Evolutionary conservation across 1,284 basidiomycete genomes (phyloP).

Genomic region (Apiotrichum laibachii): DNA sequence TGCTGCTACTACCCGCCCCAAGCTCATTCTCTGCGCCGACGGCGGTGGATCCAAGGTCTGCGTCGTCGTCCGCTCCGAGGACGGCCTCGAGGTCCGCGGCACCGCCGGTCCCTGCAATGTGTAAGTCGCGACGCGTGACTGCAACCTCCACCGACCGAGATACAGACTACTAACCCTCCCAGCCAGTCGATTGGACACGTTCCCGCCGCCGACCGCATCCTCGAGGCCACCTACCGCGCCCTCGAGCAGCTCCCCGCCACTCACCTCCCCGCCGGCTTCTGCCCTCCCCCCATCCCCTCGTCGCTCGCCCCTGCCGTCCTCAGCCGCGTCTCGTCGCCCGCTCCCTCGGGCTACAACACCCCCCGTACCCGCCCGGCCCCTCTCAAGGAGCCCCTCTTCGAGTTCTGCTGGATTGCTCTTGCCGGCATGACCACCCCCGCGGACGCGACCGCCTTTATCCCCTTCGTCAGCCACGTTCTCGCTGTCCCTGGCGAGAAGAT

Average conservation of each 20-base stretch:
- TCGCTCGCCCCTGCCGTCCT: slow-evolving; percentile 3
- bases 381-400: slow-evolving; percentile 31
- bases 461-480: slow-evolving; percentile 24
- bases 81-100: slow-evolving; percentile 42
- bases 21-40: slow-evolving; percentile 40
- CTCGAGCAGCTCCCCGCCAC: slow-evolving; percentile 32
- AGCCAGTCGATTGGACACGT: slow-evolving; percentile 39
- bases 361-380: slow-evolving; percentile 20
- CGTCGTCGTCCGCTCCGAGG: slow-evolving; percentile 36
- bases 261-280: slow-evolving; percentile 29
- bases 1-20: slow-evolving; percentile 9
- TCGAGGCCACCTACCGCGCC: slow-evolving; percentile 44
- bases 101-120: slow-evolving; percentile 44
- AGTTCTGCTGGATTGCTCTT: slow-evolving; percentile 41
- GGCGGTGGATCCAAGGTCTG: slow-evolving; percentile 46
- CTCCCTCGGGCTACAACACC: slow-evolving; percentile 13
- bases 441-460: slow-evolving; percentile 31
- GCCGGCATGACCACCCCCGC: slow-evolving; percentile 33
- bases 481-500: slow-evolving; percentile 20
- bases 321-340: slow-evolving; percentile 5
- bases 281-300: slow-evolving; percentile 17
- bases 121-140: slow-evolving; percentile 23
- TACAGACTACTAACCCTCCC: neutral
- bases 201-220: slow-evolving; percentile 35
- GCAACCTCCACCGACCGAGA: no score